Evolutionary conservation across 768 basidiomycete genomes (phyloP).

Genomic region (Tricholoma furcatifolium): DNA sequence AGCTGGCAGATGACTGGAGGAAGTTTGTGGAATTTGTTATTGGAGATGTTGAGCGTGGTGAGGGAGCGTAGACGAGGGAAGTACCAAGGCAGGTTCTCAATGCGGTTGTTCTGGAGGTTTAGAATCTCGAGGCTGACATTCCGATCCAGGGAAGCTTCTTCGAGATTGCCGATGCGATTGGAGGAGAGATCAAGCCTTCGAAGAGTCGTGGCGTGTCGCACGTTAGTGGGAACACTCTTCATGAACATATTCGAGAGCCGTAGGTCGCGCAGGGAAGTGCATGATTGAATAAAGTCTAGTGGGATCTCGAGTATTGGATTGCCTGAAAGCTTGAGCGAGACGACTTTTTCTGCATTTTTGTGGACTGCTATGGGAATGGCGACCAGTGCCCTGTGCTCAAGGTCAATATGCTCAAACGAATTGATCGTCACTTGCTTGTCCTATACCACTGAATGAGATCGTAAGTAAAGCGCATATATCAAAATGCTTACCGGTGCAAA

Average conservation of each 20-base stretch:
- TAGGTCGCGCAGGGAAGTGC: constrained; percentile 79
- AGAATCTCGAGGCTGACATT: constrained; percentile 69
- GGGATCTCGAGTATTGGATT: constrained; percentile 98
- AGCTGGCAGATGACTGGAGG: constrained; percentile 78
- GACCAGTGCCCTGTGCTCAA: constrained; percentile 75
- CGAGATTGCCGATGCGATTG: constrained; percentile 87
- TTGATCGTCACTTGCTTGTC: constrained; percentile 60
- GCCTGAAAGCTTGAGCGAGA: constrained; percentile 83
- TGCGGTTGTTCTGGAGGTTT: constrained; percentile 86
- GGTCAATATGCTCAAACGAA: constrained; percentile 69
- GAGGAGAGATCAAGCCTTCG: constrained; percentile 85
- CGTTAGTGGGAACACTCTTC: constrained; percentile 86
- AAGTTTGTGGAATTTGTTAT: constrained; percentile 84
- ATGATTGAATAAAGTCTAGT: constrained; percentile 92
- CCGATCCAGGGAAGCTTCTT: constrained; percentile 79
- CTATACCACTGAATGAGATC: constrained; percentile 31
- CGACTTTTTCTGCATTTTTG: constrained; percentile 78
- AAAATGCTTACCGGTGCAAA: constrained; percentile 53
- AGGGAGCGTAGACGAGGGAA: constrained; percentile 75
- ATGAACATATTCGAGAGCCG: constrained; percentile 89
- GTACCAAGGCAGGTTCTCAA: constrained; percentile 83
- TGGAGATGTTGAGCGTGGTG: constrained; percentile 86
- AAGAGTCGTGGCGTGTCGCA: constrained; percentile 72
- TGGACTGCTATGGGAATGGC: constrained; percentile 89
- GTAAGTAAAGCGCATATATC: not conserved